These are phyloP conservation scores for Plasmopara viticola DNA, from an alignment of 352 stramenopile species.

Conservation along the genomic window DNA sequence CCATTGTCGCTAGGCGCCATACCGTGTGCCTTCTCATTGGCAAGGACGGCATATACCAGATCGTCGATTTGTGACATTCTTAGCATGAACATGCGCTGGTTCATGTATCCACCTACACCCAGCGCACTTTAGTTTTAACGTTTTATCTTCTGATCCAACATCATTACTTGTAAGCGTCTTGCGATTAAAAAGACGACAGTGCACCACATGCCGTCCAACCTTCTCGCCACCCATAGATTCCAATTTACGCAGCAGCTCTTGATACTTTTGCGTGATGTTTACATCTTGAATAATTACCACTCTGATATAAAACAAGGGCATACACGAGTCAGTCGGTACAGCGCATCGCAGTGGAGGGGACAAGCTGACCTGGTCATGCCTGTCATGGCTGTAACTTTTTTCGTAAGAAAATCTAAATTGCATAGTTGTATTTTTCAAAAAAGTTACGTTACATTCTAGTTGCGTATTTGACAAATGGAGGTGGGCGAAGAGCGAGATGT, in stretches of 20 bases:
- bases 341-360: background rate
- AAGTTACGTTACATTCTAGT: too few relatives aligned
- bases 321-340: background rate
- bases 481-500: conserved; percentile 37
- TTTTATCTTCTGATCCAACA: background rate
- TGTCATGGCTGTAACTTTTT: conserved; percentile 30
- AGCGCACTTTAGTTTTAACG: background rate
- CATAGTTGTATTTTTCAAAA: too few relatives aligned
- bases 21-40: conserved; percentile 68
- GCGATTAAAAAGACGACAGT: conserved; percentile 84
- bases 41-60: conserved; percentile 76
- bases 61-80: conserved; percentile 86
- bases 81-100: conserved; percentile 88
- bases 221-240: conserved; percentile 76
- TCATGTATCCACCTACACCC: conserved; percentile 58
- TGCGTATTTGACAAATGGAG: conserved; percentile 12
- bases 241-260: conserved; percentile 81
- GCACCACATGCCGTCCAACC: conserved; percentile 71
- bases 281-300: conserved; percentile 76
- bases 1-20: conserved; percentile 60
- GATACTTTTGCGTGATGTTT: conserved; percentile 82
- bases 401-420: too few relatives aligned
- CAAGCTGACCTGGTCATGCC: conserved; percentile 59
- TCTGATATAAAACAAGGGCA: conserved; percentile 21
- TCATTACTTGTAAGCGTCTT: conserved; percentile 61